phyloP scores from a whole-genome alignment of 768 basidiomycete species.

The Cystofilobasidium bisporidii region DNA sequence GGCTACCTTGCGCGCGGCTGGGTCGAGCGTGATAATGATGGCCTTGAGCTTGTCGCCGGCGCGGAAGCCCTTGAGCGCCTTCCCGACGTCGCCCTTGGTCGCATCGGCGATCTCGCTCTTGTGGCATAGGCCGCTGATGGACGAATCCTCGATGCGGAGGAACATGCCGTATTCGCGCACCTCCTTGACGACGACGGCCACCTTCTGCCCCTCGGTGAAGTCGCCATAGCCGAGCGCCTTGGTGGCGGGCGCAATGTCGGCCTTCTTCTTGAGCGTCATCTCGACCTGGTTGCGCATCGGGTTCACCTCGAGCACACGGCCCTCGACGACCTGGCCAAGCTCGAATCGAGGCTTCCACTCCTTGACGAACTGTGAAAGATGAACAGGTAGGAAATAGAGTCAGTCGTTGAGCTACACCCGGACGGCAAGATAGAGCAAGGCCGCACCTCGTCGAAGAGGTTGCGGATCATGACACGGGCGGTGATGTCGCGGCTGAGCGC shows the following conservation, averaged over 20 bases:
- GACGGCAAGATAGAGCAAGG: neutral
- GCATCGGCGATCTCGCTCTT: constrained; percentile 92
- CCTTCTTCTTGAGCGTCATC: constrained; percentile 58
- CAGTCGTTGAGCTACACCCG: too few relatives aligned
- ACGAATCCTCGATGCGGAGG: constrained; percentile 74
- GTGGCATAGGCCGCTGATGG: constrained; percentile 82
- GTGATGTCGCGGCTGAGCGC: constrained; percentile 72
- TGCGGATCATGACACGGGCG: constrained; percentile 83
- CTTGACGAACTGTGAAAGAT: constrained; percentile 63
- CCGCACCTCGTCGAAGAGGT: constrained; percentile 75
- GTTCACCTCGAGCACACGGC: constrained; percentile 72
- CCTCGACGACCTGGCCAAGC: constrained; percentile 72
- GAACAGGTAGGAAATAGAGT: too few relatives aligned
- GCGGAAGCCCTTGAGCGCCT: constrained; percentile 71
- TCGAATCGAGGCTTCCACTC: constrained; percentile 83
- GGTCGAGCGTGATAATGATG: constrained; percentile 60
- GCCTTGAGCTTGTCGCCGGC: constrained; percentile 81
- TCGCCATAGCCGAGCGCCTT: constrained; percentile 43
- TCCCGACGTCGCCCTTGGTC: constrained; percentile 61
- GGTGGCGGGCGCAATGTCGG: constrained; percentile 17
- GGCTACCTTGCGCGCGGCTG: constrained; percentile 69
- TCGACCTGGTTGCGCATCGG: constrained; percentile 68
- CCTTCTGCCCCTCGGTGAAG: constrained; percentile 67
- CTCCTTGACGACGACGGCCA: constrained; percentile 66
- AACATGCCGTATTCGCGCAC: constrained; percentile 88